Conservation (phyloP, 352 stramenopile species). For the Hyaloperonospora arabidopsidis region DNA sequence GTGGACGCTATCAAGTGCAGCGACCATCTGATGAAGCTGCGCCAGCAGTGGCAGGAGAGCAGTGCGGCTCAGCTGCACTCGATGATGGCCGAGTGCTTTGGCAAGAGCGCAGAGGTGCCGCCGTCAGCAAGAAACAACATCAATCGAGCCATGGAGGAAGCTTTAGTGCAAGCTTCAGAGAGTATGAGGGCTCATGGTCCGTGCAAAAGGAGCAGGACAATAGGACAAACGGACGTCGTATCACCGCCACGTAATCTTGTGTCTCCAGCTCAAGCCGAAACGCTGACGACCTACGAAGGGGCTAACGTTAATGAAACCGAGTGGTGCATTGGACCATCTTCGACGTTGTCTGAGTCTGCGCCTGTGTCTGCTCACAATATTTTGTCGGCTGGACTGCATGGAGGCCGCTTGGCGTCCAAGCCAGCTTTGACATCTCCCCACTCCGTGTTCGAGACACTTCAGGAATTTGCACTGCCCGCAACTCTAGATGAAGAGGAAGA, state of each 20-base stretch:
- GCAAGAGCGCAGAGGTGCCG: neutral
- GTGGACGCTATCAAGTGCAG: slow-evolving; percentile 22
- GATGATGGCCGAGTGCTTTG: slow-evolving; percentile 27
- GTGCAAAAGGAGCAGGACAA: slow-evolving; percentile 11
- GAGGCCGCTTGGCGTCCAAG: neutral
- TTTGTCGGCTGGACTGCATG: neutral
- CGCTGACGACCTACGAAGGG: neutral
- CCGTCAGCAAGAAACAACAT: neutral
- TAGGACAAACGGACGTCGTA: neutral
- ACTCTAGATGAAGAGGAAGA: slow-evolving; percentile 6
- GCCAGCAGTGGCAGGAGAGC: slow-evolving; percentile 22
- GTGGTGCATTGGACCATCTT: no score
- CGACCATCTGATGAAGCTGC: slow-evolving; percentile 20
- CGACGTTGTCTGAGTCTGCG: neutral
- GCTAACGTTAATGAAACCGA: no score
- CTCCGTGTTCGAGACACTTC: neutral
- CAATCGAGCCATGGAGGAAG: slow-evolving; percentile 13
- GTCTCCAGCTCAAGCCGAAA: neutral
- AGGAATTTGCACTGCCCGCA: neutral
- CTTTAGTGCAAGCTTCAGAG: slow-evolving; percentile 1
- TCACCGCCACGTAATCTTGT: neutral
- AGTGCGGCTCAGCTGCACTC: slow-evolving; percentile 13
- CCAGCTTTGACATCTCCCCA: neutral
- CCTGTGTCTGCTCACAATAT: neutral
- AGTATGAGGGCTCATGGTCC: neutral